Conservation (phyloP, 1,284 basidiomycete species). For the Moesziomyces sp. region DNA sequence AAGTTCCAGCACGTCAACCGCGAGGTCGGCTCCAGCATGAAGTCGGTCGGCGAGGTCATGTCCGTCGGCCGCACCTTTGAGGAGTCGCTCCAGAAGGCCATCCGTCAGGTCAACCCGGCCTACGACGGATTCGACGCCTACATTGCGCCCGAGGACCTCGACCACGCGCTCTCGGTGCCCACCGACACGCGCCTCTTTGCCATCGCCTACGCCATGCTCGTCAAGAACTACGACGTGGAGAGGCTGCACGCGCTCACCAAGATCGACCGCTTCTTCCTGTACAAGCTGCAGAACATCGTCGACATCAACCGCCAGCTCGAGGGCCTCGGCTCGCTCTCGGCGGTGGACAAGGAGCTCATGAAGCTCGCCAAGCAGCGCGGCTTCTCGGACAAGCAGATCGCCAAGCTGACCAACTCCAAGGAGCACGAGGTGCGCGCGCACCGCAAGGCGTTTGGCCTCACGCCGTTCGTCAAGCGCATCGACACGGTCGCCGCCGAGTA, state of each 20-base stretch:
- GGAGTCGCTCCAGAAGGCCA: conserved; percentile 97
- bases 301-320: conserved; percentile 62
- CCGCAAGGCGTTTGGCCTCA: conserved; percentile 87
- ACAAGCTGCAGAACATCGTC: conserved; percentile 98
- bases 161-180: conserved; percentile 77
- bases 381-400: conserved; percentile 93
- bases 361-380: conserved; percentile 70
- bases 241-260: conserved; percentile 91
- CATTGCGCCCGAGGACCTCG: conserved; percentile 82
- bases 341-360: conserved; percentile 70
- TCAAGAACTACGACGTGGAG: conserved; percentile 89
- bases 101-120: conserved; percentile 94
- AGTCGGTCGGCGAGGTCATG: conserved; percentile 99
- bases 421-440: conserved; percentile 84
- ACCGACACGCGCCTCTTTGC: conserved; percentile 96
- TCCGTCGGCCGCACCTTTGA: conserved; percentile 99
- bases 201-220: conserved; percentile 96
- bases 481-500: conserved; percentile 99
- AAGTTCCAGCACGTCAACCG: conserved; percentile 97
- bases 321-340: conserved; percentile 72
- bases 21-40: conserved; percentile 96
- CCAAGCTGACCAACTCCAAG: conserved; percentile 75
- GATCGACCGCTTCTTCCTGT: conserved; percentile 97
- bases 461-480: conserved; percentile 98
- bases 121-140: conserved; percentile 77